Evolutionary conservation across 495 filamentous ascomycete species (phyloP).

Genomic region (Podospora bellae-mahoneyi): DNA sequence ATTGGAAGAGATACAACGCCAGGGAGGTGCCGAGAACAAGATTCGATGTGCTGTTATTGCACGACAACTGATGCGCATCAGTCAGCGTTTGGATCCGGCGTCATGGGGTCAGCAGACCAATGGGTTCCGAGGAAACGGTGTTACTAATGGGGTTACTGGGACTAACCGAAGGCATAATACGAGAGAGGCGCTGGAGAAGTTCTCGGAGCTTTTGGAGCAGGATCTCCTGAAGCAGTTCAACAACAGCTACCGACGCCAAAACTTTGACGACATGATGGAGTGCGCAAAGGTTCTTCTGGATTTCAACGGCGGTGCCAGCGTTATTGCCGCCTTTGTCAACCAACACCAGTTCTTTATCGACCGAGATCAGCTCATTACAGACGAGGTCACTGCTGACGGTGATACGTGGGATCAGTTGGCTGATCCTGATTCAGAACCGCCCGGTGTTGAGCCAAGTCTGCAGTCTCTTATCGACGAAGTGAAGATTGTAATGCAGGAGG

Average conservation of each 20-base stretch:
- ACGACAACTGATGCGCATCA: slow-evolving; percentile 81
- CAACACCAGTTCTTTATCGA: slow-evolving; percentile 99
- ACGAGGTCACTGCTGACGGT: slow-evolving; percentile 77
- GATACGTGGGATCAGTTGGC: slow-evolving; percentile 88
- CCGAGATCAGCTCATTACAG: slow-evolving; percentile 79
- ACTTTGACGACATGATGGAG: slow-evolving; percentile 94
- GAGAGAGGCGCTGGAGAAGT: slow-evolving; percentile 90
- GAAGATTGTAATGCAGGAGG: slow-evolving; percentile 91
- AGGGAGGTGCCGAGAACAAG: slow-evolving; percentile 79
- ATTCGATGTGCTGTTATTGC: slow-evolving; percentile 87
- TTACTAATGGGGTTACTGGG: slow-evolving; percentile 46
- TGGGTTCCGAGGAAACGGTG: slow-evolving; percentile 52
- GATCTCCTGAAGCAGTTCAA: slow-evolving; percentile 96
- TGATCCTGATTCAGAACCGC: slow-evolving; percentile 88
- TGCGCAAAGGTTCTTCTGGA: slow-evolving; percentile 91
- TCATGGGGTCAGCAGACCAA: slow-evolving; percentile 64
- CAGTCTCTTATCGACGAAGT: slow-evolving; percentile 92
- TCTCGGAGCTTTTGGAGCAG: slow-evolving; percentile 91
- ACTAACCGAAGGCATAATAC: slow-evolving; percentile 58
- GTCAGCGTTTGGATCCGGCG: slow-evolving; percentile 71
- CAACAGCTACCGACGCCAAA: slow-evolving; percentile 86
- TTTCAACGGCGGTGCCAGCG: slow-evolving; percentile 92
- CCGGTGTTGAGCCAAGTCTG: slow-evolving; percentile 85
- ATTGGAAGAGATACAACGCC: slow-evolving; percentile 74
- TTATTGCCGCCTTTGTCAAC: slow-evolving; percentile 94